phyloP scores from a whole-genome alignment of 768 basidiomycete genomes.

The Suillus hirtellus region DNA sequence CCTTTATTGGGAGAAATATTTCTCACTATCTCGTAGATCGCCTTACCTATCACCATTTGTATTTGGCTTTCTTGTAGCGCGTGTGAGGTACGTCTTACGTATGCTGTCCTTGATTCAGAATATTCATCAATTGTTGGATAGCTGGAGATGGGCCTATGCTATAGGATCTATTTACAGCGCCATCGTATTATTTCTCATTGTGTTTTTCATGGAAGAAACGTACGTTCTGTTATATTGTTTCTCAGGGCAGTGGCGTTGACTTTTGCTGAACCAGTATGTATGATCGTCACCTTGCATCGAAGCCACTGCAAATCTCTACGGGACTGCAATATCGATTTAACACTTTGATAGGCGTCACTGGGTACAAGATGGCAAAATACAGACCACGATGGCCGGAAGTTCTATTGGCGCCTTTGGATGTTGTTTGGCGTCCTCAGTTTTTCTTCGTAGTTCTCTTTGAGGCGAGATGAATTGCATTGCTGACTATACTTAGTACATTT shows the following conservation, averaged over 20 bases:
- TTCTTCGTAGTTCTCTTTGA: constrained; percentile 41
- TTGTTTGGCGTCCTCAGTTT: constrained; percentile 54
- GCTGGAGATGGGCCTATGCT: constrained; percentile 54
- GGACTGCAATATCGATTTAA: constrained; percentile 44
- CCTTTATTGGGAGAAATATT: constrained; percentile 32
- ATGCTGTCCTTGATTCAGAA: neutral
- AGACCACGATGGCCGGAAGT: constrained; percentile 42
- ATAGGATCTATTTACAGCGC: constrained; percentile 49
- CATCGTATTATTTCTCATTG: constrained; percentile 48
- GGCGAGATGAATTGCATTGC: constrained; percentile 19
- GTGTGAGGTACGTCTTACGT: constrained; percentile 22
- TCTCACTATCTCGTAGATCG: constrained; percentile 36
- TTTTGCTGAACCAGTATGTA: constrained; percentile 39
- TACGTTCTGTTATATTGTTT: constrained; percentile 16
- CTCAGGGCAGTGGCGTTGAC: neutral
- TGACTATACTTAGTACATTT: neutral
- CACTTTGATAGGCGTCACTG: constrained; percentile 51
- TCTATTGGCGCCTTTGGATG: constrained; percentile 33
- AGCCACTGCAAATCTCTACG: constrained; percentile 20
- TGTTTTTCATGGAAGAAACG: constrained; percentile 53
- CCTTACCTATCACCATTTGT: constrained; percentile 33
- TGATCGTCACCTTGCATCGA: constrained; percentile 36
- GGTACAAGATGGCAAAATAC: constrained; percentile 44
- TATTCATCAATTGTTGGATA: constrained; percentile 16
- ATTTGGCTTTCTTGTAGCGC: constrained; percentile 31